Percentiles rank a stretch among this genome's conserved stretches.
Conservation (phyloP, 2,329 filamentous ascomycete genomes). For the Alternaria arborescens region DNA sequence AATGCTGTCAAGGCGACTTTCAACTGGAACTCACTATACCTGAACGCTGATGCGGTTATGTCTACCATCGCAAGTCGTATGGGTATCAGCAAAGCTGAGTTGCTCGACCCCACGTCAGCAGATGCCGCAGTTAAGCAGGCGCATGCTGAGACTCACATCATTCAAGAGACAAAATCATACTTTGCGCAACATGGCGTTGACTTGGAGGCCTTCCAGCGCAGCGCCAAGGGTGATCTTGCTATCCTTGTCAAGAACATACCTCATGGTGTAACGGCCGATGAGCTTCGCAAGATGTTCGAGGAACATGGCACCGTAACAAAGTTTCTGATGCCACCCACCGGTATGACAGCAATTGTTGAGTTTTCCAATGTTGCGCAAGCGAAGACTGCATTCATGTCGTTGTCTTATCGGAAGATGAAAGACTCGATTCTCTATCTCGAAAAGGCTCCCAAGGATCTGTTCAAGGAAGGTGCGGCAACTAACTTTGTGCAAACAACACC, state of each 20-base stretch:
- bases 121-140: constrained; percentile 97
- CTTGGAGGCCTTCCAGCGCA: constrained; percentile 87
- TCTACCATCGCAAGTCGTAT: constrained; percentile 85
- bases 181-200: constrained; percentile 89
- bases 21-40: constrained; percentile 99
- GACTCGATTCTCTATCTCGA: constrained; percentile 92
- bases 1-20: constrained; percentile 81
- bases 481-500: constrained; percentile 48
- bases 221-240: constrained; percentile 82
- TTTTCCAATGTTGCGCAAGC: constrained; percentile 82
- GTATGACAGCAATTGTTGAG: constrained; percentile 93
- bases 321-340: constrained; percentile 90
- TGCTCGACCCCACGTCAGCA: constrained; percentile 93
- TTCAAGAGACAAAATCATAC: constrained; percentile 94
- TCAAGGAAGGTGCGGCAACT: constrained; percentile 55
- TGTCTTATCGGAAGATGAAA: constrained; percentile 90
- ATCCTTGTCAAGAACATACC: constrained; percentile 97
- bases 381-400: constrained; percentile 80
- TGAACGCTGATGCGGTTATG: constrained; percentile 92
- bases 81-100: constrained; percentile 87
- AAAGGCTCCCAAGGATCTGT: constrained; percentile 87
- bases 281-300: constrained; percentile 82
- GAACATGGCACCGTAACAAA: constrained; percentile 82
- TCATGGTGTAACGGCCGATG: constrained; percentile 79
- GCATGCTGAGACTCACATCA: constrained; percentile 93